Evolutionary conservation across 345 rosid genomes (phyloP).

Genomic region (Gossypium stocksii): DNA sequence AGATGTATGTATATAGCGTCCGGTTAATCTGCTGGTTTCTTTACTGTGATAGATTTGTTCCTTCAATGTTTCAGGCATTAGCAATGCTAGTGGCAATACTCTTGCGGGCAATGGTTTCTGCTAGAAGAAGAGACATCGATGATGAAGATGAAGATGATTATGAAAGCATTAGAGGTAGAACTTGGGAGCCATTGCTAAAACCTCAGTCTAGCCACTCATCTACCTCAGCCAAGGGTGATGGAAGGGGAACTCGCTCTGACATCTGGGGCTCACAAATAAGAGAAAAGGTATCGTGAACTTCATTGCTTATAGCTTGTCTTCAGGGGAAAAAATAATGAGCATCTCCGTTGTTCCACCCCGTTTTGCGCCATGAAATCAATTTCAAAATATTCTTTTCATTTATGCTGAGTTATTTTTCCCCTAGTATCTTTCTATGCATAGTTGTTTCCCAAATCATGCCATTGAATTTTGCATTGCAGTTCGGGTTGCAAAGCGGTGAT

Average conservation of each 20-base stretch:
- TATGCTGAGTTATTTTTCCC: not conserved
- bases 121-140: slow-evolving; percentile 38
- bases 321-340: not conserved
- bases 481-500: slow-evolving; percentile 44
- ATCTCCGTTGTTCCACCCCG: not conserved
- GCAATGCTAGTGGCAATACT: slow-evolving; percentile 64
- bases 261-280: slow-evolving; percentile 68
- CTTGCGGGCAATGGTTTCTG: slow-evolving; percentile 69
- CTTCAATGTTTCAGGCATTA: slow-evolving; percentile 43
- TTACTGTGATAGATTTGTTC: slow-evolving; percentile 12
- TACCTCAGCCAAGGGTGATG: slow-evolving; percentile 41
- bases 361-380: not conserved
- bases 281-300: slow-evolving; percentile 57
- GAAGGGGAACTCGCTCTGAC: slow-evolving; percentile 39
- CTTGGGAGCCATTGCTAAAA: slow-evolving; percentile 70
- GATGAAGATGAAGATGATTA: slow-evolving; percentile 46
- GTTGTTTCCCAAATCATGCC: not conserved
- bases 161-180: slow-evolving; percentile 51
- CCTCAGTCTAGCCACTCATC: slow-evolving; percentile 53
- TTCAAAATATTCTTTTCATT: not conserved
- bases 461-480: slow-evolving; percentile 32
- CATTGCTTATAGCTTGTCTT: not conserved
- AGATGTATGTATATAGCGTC: not conserved
- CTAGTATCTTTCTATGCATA: not conserved
- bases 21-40: not conserved